Evolutionary conservation across 768 basidiomycete species (phyloP), one percentile per base, ranked within the genome.

Genomic region (Phylloporus scabripes): DNA sequence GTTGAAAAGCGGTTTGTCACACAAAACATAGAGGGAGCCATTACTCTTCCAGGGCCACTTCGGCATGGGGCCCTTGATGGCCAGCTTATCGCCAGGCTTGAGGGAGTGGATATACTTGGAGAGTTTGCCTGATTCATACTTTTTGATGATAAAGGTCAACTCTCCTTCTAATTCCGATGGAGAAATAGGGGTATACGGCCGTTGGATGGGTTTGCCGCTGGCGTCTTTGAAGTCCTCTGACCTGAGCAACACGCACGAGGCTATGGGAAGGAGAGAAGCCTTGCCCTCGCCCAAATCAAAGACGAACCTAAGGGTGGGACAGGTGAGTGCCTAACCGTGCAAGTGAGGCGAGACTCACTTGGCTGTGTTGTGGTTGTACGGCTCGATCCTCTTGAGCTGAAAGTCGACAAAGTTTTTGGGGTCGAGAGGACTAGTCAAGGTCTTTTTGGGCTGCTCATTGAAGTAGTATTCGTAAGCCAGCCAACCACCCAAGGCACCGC

Each of bases 311-410:
- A 44, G 4, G 18, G 51, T 42, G 4, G 21, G 26, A 39, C 17
- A 14, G 4, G 41, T 55, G 9, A 50, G 48, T 32, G 33, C 12
- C 4, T 20, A 41, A 29, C 18, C 11, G 21, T 17, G 17, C 14
- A 47, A 6, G 12, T n/a, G n/a, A 23, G 23, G 14, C 20, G 33
- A 20, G 45, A 67, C 76, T 49, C 55, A 92, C 82, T 78, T 81
- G 28, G 89, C 74, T 12, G 92, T 87, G 71, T 98, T 96, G 78
- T 97, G 87, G 79, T 96, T 98, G 76, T 95, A 96, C 0, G 84
- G 84, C 51, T 82, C 71, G 51, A 91, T 67, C 61, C 82, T 80
- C 67, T 87, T 87, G 60, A 98, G 80, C 64, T 82, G 83, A 69
- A 96, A 85, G 64, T 90, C 81, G 43, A 82, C 68, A 60, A 84